A percentile compares a stretch with the other conserved stretches of the same genome.
Evolutionary conservation across 2,329 filamentous ascomycete genomes (phyloP).

Genomic region (Neonectria magnoliae): DNA sequence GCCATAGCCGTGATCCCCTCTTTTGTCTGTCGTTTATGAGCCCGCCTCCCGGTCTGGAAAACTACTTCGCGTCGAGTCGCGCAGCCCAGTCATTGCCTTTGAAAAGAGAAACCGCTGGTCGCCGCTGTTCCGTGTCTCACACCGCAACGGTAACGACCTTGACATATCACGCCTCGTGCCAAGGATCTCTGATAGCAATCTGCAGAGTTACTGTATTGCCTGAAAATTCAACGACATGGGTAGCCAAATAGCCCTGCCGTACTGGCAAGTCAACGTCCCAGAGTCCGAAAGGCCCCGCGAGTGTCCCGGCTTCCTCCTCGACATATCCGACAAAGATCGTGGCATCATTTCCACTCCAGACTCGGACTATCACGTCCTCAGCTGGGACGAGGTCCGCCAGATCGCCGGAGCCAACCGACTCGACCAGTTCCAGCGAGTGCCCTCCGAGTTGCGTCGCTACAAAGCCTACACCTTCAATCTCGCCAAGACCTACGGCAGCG

Average conservation of each 20-base stretch:
- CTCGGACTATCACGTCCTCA: conserved; percentile 66
- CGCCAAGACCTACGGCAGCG: conserved; percentile 74
- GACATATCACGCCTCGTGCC: not conserved
- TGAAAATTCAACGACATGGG: conserved; percentile 48
- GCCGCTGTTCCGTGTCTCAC: not conserved
- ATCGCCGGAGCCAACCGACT: conserved; percentile 75
- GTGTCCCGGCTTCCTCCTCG: conserved; percentile 77
- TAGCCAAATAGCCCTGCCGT: conserved; percentile 58
- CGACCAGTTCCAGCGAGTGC: conserved; percentile 78
- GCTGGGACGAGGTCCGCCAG: conserved; percentile 75
- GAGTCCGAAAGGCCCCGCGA: conserved; percentile 66
- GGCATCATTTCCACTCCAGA: conserved; percentile 78
- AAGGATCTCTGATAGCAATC: not conserved
- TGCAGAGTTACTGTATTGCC: not conserved
- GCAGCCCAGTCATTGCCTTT: not conserved
- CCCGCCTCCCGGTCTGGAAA: not conserved
- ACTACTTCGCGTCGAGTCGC: not conserved
- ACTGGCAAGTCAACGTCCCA: conserved; percentile 87
- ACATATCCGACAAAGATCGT: conserved; percentile 73
- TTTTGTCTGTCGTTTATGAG: not conserved
- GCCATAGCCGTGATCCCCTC: not conserved
- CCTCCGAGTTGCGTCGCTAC: conserved; percentile 82
- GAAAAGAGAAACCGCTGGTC: too few species aligned
- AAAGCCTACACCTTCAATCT: conserved; percentile 74
- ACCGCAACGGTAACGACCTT: not conserved